A percentile compares a stretch with the other conserved stretches of the same genome.
These are phyloP conservation scores for Pelargonium nanum DNA, from an alignment of 345 rosid species.

Conservation along the genomic window DNA sequence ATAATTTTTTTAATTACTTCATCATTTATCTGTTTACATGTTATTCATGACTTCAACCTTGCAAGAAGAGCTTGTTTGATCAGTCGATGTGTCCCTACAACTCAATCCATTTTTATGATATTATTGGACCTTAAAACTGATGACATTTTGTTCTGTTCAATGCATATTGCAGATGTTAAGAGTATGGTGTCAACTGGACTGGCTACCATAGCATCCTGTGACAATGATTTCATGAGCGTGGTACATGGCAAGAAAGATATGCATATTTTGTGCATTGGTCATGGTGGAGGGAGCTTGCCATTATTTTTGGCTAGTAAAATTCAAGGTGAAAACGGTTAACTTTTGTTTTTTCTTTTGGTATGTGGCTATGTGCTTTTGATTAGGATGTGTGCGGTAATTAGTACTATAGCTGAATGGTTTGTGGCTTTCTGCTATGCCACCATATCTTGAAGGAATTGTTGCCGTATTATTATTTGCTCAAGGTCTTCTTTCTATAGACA, in stretches of 20 bases:
- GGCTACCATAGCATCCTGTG: constrained; percentile 50
- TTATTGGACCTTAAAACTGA: neutral
- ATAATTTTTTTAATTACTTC: neutral
- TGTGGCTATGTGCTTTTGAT: neutral
- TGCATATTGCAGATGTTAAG: constrained; percentile 51
- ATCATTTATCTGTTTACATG: neutral
- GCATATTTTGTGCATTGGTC: constrained; percentile 76
- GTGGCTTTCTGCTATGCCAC: neutral
- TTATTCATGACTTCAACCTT: neutral
- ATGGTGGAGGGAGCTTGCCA: constrained; percentile 91
- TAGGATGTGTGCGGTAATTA: neutral
- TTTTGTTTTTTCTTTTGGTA: neutral
- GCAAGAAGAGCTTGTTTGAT: neutral
- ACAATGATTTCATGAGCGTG: constrained; percentile 43
- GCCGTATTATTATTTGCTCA: neutral
- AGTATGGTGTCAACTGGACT: constrained; percentile 83
- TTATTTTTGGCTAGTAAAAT: constrained; percentile 72
- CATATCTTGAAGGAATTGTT: neutral
- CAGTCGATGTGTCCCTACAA: neutral
- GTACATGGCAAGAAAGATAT: constrained; percentile 43
- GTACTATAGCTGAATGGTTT: neutral
- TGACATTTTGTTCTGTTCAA: constrained; percentile 3
- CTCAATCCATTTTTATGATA: neutral
- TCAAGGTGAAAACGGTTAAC: constrained; percentile 34
- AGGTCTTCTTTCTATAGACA: neutral